Percentiles rank a stretch among this genome's conserved stretches.
Conservation (phyloP, 306 rosid genomes). For the Spatholobus suberectus region DNA sequence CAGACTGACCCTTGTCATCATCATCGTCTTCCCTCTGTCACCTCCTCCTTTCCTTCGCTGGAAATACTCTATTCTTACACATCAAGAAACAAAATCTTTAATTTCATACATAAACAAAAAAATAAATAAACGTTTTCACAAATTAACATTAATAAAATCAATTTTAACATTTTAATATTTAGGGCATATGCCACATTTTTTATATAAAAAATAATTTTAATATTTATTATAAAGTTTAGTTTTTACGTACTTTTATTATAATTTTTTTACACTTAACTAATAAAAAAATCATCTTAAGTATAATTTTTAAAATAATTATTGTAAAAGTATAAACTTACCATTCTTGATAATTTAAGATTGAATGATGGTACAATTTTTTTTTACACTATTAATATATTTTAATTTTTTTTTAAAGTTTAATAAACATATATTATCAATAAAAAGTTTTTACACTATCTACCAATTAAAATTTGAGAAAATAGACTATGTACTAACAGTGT, state of each 20-base stretch:
- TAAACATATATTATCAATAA: no score
- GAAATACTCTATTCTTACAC: background rate
- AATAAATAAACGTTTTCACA: background rate
- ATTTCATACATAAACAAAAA: background rate
- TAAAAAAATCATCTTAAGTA: no score
- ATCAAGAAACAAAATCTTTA: conserved; percentile 15
- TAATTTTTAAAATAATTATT: no score
- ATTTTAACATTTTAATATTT: background rate
- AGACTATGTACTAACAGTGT: no score
- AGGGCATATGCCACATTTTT: background rate
- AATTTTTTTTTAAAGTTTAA: no score
- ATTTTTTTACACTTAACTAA: background rate
- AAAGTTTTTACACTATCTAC: no score
- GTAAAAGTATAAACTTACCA: no score
- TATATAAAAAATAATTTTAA: background rate
- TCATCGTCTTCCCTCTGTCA: background rate
- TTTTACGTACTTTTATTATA: background rate
- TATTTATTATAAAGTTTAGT: background rate
- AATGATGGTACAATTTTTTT: no score
- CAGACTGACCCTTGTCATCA: conserved; percentile 1
- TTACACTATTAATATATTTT: no score
- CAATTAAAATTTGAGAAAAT: no score
- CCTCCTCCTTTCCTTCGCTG: background rate
- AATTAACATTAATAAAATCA: background rate
- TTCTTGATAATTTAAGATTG: no score